Conservation (phyloP, 139 green algal genomes). For the Mychonastes homosphaera region DNA sequence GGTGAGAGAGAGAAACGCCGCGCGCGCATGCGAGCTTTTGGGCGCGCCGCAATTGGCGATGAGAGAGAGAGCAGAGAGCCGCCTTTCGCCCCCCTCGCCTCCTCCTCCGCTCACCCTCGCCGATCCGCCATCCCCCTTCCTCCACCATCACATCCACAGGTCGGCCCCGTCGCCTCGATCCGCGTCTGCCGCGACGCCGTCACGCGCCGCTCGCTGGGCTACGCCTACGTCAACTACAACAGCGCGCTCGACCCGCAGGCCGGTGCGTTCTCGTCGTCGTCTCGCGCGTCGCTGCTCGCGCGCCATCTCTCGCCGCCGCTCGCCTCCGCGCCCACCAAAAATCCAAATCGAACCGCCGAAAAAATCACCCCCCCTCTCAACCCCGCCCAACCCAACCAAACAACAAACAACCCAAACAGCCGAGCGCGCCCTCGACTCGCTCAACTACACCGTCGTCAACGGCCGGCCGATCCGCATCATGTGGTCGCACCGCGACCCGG, state of each 20-base stretch:
- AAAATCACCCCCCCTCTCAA: too few species aligned
- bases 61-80: not conserved
- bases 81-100: not conserved
- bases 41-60: not conserved
- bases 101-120: not conserved
- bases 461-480: constrained; percentile 90
- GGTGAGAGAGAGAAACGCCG: constrained; percentile 31
- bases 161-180: constrained; percentile 82
- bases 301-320: too few species aligned
- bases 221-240: constrained; percentile 96
- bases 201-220: constrained; percentile 83
- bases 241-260: constrained; percentile 61
- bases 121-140: too few species aligned
- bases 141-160: too few species aligned
- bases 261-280: constrained; percentile 54
- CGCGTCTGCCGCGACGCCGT: constrained; percentile 87
- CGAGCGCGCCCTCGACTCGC: constrained; percentile 67
- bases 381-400: too few species aligned
- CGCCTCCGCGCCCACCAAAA: too few species aligned
- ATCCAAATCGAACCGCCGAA: too few species aligned
- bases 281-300: too few species aligned
- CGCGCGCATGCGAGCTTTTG: not conserved
- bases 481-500: constrained; percentile 79
- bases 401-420: too few species aligned
- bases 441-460: constrained; percentile 83